Base-by-base conservation (phyloP, 2,329 filamentous ascomycete species). In the Periconia digitata region DNA sequence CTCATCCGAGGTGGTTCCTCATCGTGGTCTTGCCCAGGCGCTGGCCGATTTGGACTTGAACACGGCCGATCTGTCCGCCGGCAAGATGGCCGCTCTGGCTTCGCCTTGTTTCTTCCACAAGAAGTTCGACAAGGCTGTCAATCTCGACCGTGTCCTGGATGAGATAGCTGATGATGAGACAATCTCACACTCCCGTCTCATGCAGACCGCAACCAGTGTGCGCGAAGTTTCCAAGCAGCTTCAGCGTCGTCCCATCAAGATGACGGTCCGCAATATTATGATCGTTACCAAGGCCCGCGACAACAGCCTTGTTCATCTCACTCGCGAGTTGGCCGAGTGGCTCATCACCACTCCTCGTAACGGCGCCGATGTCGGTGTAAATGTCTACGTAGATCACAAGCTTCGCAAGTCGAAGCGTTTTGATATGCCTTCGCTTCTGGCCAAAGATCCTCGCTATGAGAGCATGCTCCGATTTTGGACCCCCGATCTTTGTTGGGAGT, bases 21-120 rank as follows among this genome's bases (percentile, higher is more conserved):
- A 71, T 20, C 82, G 86, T 62, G 83, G 82, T 50, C 79, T 92
- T 8, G 85, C 85, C 7, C 73, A 78, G 7, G 79, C 80, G n/a
- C 69, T 83, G 22, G 76, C 79, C 16, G 78, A 76, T 52, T 67
- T 84, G 34, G 77, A 79, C 47, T 50, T 77, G 27, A 58, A 70
- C 60, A 67, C 81, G 63, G 64, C 54, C 55, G 77, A 61, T 65
- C 73, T 60, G 18, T 59, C 67, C 43, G 44, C 73, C 16, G 71
- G 60, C 55, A 73, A 67, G 54, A 79, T 92, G 58, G 81, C 86
- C 10, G 80, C 87, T 8, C 76, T 97, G 44, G 87, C 92, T 61
- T 96, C 92, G 38, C 94, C 94, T 13, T 99, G 94, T 76, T 99
- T 95, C 75, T 97, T 96, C 76, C 94, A 99, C 74, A 89, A 95